Base-by-base conservation (phyloP, 805 yeast genomes). In the Grigorovia jiainica region DNA sequence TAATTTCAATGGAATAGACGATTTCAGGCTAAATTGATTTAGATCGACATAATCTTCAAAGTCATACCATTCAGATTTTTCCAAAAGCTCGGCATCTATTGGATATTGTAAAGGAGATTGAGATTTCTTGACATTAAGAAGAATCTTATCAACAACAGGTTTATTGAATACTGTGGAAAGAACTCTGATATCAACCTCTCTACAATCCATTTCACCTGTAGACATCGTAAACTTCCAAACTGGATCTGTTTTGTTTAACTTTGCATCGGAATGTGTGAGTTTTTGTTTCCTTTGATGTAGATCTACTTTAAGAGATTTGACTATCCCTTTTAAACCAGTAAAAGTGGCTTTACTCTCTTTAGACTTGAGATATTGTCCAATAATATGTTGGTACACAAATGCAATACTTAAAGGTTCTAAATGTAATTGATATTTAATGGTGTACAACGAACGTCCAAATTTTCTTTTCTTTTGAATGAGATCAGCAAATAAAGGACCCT, bases 21-120 rank as follows among this genome's bases (percentile, higher is more conserved):
- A 65, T 5, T 65, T 57, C 1, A 66, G 49, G 5, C 73, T 70
- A 9, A 68, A 56, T 38, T 70, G 64, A 45, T 82, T 84, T 34
- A 87, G 54, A 50, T 87, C 96, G 9, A 75, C 65, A 50, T 75
- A 87, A 56, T 87, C 96, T 43, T 82, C 82, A 18, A 67, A 61
- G 53, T 87, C 94, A 38, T 76, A 67, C 96, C 96, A 87, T 3
- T 63, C 53, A 4, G 59, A 48, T 24, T 45, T 46, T 16, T 32
- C 36, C 5, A 49, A 24, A 7, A 34, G n/a, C 7, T 43, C 43
- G 3, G 43, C 15, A 30, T 46, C 44, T 10, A 38, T 23, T 5
- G 7, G 24, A 11, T 6, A 6, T 6, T 27, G 16, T 27, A 19
- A 11, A 27, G 15, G 7, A 3, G 11, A 27, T 4, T 24, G 17